Evolutionary conservation across 2,329 filamentous ascomycete species (phyloP), one percentile per base, ranked within the genome.

Genomic region (Aspergillus sp.): DNA sequence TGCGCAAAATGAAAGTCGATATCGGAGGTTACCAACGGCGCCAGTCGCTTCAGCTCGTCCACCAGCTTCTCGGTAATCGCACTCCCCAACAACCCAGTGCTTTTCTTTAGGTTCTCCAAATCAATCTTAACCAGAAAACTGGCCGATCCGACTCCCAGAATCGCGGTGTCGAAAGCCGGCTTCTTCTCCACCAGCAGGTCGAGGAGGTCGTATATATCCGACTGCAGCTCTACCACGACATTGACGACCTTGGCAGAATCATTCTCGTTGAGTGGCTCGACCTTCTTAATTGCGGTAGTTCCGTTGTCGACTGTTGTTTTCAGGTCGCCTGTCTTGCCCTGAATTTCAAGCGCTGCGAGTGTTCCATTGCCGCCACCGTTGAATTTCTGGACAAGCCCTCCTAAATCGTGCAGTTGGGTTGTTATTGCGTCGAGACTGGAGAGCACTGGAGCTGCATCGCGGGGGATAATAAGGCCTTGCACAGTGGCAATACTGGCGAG

Each of bases 51-150:
- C 12, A 37, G 4, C 12, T 37, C 35, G 0, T 37, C 35, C 14
- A 37, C 12, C 5, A 37, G 4, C 14, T 37, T 37, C 4, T 3
- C 15, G 5, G 15, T n/a, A 37, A 37, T 37, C 35, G 35, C 35
- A 1, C 1, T 6, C 1, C 35, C 35, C 4, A 37, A 7, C 35
- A 15, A 0, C 1, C 12, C 35, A 0, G 35, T 37, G 14, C 14
- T 37, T 2, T 14, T n/a, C 14, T n/a, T 1, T 0, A 37, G 35
- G 14, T 2, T 1, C 14, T 37, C 12, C 12, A 37, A n/a, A 6
- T 37, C 35, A 8, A 37, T 37, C 35, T 37, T 37, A 0, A 37
- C 35, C 5, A 37, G 35, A n/a, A 37, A 37, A 5, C 35, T 37
- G 5, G 15, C 35, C 14, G 35, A 37, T 2, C 35, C 35, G 35